These are phyloP conservation scores for Colletotrichum agaves DNA, from an alignment of 2,329 filamentous ascomycete species.

Conservation along the genomic window DNA sequence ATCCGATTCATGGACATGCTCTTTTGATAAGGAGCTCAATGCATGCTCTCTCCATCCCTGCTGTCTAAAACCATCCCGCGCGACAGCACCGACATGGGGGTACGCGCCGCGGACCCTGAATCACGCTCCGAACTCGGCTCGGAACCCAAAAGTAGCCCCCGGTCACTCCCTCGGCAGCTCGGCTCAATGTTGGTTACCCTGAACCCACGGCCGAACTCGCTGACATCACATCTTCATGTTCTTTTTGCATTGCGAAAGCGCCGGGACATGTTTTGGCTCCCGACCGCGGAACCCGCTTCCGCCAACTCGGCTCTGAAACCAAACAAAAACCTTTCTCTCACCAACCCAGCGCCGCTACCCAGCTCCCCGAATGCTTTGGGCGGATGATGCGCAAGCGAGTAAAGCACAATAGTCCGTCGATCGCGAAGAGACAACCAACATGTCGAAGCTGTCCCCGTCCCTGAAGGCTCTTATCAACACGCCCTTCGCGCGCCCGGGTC, in stretches of 20 bases:
- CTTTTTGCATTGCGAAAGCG: constrained; percentile 13
- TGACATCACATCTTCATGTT: constrained; percentile 32
- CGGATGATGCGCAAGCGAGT: constrained; percentile 24
- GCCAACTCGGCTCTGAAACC: background rate
- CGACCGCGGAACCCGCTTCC: constrained; percentile 27
- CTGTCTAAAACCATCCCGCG: background rate
- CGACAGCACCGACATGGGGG: background rate
- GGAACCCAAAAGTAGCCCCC: constrained; percentile 30
- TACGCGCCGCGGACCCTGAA: constrained; percentile 14
- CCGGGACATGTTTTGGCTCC: constrained; percentile 27
- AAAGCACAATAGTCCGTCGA: background rate
- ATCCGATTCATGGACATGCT: constrained; percentile 9
- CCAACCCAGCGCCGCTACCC: background rate
- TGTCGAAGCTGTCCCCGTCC: constrained; percentile 78
- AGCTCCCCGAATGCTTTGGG: background rate
- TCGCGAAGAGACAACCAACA: constrained; percentile 48
- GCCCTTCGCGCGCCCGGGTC: constrained; percentile 72
- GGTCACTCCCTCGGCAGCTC: constrained; percentile 21
- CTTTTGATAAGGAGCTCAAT: constrained; percentile 24
- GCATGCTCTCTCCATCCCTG: background rate
- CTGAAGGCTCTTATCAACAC: constrained; percentile 81
- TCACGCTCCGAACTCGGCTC: background rate
- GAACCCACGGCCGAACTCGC: constrained; percentile 1
- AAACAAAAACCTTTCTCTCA: constrained; percentile 32
- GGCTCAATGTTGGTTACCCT: constrained; percentile 21